These are phyloP conservation scores for Phlegmacium glaucopus DNA, from an alignment of 768 basidiomycete species.

Conservation along the genomic window DNA sequence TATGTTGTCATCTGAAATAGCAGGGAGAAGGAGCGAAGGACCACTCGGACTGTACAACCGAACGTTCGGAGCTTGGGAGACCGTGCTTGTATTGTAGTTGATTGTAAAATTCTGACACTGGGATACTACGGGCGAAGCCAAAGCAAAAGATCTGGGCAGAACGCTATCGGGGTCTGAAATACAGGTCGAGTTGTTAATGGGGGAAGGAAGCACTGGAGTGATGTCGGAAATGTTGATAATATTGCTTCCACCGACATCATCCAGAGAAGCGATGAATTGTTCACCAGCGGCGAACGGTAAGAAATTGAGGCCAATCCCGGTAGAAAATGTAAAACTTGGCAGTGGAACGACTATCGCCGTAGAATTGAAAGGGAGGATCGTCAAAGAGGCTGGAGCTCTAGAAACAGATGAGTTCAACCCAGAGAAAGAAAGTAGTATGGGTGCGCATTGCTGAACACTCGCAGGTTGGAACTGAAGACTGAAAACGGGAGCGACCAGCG, in stretches of 20 bases:
- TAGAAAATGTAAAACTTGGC: constrained; percentile 31
- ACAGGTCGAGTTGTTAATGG: constrained; percentile 38
- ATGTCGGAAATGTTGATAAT: constrained; percentile 46
- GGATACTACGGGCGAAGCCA: constrained; percentile 25
- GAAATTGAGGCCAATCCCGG: constrained; percentile 44
- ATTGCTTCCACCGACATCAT: constrained; percentile 39
- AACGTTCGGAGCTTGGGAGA: constrained; percentile 29
- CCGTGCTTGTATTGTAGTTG: constrained; percentile 31
- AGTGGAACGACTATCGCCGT: constrained; percentile 47
- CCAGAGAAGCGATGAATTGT: constrained; percentile 52
- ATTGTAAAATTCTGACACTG: constrained; percentile 53
- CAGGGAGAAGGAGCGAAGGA: constrained; percentile 24
- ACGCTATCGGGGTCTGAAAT: constrained; percentile 20
- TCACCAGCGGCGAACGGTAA: constrained; percentile 49
- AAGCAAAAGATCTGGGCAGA: constrained; percentile 24
- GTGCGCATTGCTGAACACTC: constrained; percentile 49
- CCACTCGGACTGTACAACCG: constrained; percentile 36
- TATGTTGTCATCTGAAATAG: constrained; percentile 20
- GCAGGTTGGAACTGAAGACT: constrained; percentile 38
- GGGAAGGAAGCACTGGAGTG: constrained; percentile 39
- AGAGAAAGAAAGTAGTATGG: constrained; percentile 41
- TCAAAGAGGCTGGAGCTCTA: constrained; percentile 40
- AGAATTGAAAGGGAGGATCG: constrained; percentile 52
- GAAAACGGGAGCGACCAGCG: constrained; percentile 37
- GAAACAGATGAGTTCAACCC: constrained; percentile 32